Conservation (phyloP, 164 flowering plant species). For the Vitis cinerea region DNA sequence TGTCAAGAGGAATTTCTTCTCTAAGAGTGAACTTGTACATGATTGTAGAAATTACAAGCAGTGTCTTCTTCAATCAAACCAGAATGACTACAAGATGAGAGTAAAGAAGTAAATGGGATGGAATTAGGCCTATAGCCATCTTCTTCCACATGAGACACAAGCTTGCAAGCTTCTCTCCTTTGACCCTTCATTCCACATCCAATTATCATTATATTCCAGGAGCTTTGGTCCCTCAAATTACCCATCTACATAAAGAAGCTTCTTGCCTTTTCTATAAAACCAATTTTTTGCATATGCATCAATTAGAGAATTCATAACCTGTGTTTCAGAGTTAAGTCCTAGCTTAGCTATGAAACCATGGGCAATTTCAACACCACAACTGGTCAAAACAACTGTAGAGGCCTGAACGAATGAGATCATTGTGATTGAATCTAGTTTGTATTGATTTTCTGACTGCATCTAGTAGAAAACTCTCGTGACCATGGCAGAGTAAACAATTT, state of each 20-base stretch:
- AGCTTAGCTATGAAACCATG: conserved; percentile 29
- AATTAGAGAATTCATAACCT: conserved; percentile 30
- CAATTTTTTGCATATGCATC: conserved; percentile 36
- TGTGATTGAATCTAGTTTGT: conserved; percentile 29
- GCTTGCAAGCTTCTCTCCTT: conserved; percentile 26
- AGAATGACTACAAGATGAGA: conserved; percentile 41
- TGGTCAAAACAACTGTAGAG: conserved; percentile 13
- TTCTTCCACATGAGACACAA: conserved; percentile 13
- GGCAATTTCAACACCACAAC: conserved; percentile 18
- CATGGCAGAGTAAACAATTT: conserved; percentile 25
- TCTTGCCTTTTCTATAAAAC: conserved; percentile 24
- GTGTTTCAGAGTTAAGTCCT: conserved; percentile 23
- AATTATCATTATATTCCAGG: conserved; percentile 44
- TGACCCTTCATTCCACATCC: conserved; percentile 39
- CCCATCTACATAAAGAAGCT: conserved; percentile 30
- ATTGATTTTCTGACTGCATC: conserved; percentile 27
- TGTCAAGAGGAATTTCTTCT: no score
- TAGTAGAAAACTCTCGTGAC: conserved; percentile 22
- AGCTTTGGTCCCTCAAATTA: conserved; percentile 28
- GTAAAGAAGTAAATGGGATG: conserved; percentile 35
- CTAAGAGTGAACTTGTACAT: no score
- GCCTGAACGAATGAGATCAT: conserved; percentile 29
- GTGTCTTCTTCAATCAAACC: conserved; percentile 30
- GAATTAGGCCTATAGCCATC: conserved; percentile 20
- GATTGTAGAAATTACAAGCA: not conserved